A percentile compares a stretch with the other conserved stretches of the same genome.
phyloP scores from a whole-genome alignment of 1,284 basidiomycete species.

The Meira miltonrushii region DNA sequence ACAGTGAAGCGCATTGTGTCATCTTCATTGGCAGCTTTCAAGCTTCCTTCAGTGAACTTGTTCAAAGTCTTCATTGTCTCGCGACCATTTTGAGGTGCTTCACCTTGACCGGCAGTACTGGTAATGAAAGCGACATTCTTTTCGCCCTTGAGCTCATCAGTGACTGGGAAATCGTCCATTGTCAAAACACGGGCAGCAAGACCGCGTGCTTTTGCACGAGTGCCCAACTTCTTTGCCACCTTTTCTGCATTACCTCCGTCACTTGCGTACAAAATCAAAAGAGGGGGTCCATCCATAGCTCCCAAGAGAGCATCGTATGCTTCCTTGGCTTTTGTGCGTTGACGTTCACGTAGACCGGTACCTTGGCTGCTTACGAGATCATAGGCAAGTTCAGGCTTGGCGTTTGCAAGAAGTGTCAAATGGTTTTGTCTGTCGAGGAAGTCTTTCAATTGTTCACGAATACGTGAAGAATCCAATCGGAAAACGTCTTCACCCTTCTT shows the following conservation, averaged over 20 bases:
- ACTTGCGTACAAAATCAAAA: constrained; percentile 84
- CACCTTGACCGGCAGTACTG: constrained; percentile 97
- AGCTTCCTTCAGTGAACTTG: constrained; percentile 53
- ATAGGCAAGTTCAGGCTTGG: constrained; percentile 70
- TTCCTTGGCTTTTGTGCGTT: constrained; percentile 75
- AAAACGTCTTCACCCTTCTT: constrained; percentile 74
- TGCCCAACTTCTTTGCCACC: constrained; percentile 79
- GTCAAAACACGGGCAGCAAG: constrained; percentile 60
- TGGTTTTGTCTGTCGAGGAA: constrained; percentile 97
- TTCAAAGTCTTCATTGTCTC: constrained; percentile 79
- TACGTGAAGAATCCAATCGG: constrained; percentile 81
- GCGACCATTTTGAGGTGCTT: constrained; percentile 92
- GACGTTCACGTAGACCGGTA: constrained; percentile 73
- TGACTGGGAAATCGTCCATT: constrained; percentile 71
- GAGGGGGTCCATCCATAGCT: constrained; percentile 80
- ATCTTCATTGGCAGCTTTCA: constrained; percentile 29
- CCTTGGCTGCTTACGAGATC: constrained; percentile 82
- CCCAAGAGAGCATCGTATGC: constrained; percentile 80
- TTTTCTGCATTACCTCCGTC: constrained; percentile 95
- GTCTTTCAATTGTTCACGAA: constrained; percentile 88
- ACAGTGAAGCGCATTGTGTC: constrained; percentile 60
- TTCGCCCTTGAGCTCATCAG: constrained; percentile 60
- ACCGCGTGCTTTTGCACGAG: constrained; percentile 77
- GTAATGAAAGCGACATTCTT: constrained; percentile 79
- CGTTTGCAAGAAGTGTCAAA: constrained; percentile 78